These are phyloP conservation scores for Salix arbutifolia DNA, from an alignment of 345 rosid genomes.

Conservation along the genomic window DNA sequence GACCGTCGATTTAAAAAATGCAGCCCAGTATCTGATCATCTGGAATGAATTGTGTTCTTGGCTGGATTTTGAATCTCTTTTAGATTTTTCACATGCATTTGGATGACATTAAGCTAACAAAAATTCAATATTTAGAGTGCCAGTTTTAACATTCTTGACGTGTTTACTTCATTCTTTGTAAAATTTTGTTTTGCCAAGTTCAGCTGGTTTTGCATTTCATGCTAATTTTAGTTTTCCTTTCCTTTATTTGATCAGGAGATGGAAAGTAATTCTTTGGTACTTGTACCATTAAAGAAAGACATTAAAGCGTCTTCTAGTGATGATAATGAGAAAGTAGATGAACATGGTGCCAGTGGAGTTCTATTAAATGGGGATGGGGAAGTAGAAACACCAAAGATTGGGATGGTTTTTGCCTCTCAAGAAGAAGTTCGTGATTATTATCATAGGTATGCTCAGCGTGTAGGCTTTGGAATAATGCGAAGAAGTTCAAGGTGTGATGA, in stretches of 20 bases:
- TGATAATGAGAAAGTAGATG: background rate
- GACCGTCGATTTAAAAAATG: too few species aligned
- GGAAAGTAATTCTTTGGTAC: background rate
- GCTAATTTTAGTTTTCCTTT: background rate
- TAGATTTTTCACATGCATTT: too few species aligned
- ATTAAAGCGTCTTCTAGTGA: background rate
- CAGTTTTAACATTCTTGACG: too few species aligned
- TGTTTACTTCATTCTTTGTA: too few species aligned
- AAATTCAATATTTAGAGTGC: too few species aligned
- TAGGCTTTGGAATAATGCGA: background rate
- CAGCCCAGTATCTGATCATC: too few species aligned
- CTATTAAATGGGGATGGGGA: background rate
- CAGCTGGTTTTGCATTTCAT: background rate
- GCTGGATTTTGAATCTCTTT: too few species aligned
- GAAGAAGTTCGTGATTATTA: background rate
- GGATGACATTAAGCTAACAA: too few species aligned
- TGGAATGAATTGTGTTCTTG: too few species aligned
- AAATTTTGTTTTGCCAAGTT: background rate
- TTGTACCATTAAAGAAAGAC: background rate
- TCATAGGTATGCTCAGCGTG: background rate
- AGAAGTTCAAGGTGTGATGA: constrained; percentile 7
- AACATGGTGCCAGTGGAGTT: background rate
- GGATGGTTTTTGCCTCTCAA: background rate
- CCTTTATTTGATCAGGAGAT: background rate
- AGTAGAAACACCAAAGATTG: constrained; percentile 1